Base-by-base conservation (phyloP, 2,329 filamentous ascomycete genomes). In the Claviceps cyperi region DNA sequence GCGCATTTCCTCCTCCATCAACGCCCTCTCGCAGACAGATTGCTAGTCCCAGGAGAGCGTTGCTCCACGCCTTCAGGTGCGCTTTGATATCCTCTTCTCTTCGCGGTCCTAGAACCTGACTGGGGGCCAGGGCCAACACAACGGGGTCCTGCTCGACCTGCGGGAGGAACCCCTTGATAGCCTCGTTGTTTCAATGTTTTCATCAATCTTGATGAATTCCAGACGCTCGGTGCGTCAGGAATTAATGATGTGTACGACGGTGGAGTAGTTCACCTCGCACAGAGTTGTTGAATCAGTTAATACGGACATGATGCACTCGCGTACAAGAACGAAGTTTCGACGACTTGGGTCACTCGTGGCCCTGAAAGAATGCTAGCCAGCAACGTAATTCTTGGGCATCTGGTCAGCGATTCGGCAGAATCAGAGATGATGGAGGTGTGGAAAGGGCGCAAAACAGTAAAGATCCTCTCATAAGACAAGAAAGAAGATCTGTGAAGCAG, bases 11-110 rank as follows among this genome's bases (percentile, higher is more conserved):
- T 13, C 43, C 41, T 9, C 40, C 28, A 32, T 43, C 39, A 5
- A 43, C 36, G 35, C 35, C 38, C 22, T 55, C 51, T 14, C 47
- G 40, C 3, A 59, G 55, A 22, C 53, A 58, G 15, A 58, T 53
- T 28, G 52, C 55, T 21, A 59, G 55, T 45, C 52, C 54, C 11
- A 59, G 54, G n/a, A 54, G 53, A 17, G 56, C 24, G 21, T 56
- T 54, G 41, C 48, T 32, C 19, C 38, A 36, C 38, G 50, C 48
- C 44, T 52, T 47, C 4, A 51, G 44, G 5, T 52, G 50, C 21
- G 49, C 51, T 21, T 53, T 47, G 2, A 57, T 46, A 19, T 57
- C 55, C 19, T 49, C 52, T 9, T 49, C 50, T 24, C 51, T 49
- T 8, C 48, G 46, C 35, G 53, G 56, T 15, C 51, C 46, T 2